Base-by-base conservation (phyloP, 331 rosid species). In the Quercus phellos region DNA sequence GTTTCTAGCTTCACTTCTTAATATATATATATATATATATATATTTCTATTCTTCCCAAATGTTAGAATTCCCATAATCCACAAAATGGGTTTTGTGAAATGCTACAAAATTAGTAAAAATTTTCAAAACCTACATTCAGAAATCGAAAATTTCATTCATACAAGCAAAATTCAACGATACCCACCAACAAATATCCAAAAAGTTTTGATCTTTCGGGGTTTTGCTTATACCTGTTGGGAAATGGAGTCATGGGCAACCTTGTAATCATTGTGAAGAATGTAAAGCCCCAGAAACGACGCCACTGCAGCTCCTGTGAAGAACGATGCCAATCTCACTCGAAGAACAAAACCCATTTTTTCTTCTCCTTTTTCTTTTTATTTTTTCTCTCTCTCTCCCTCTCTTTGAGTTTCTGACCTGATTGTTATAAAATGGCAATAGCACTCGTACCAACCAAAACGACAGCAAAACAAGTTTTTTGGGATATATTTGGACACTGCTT, bases 241-340 rank as follows among this genome's bases (percentile, higher is more conserved):
- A 53, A 90, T 84, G 74, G 94, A 68, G 9, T 90, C 82, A 21
- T 94, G 92, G 1, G 97, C 96, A 71, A 89, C 64, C 85, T 90
- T 90, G 97, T 92, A 92, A 77, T 94, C 99, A 69, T 80, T 81
- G 71, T 88, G 97, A 58, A 92, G 99, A 73, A 88, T 74, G 77
- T 82, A 94, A 72, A 94, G 83, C 68, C 98, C 97, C 4, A 79
- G 76, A 76, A 88, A 85, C 80, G 99, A 90, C 72, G 98, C 92
- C 81, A 82, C 82, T 51, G 99, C 97, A 24, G 97, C 97, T 5
- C 99, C 99, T 11, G 89, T 75, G 82, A 92, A 92, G 85, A 92
- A 92, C 29, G 99, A 90, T 6, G 97, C 96, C 82, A 93, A 80
- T 88, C 98, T 85, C 74, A 91, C 99, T 67, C 99, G 74, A 70